Evolutionary conservation across 148 eudicot genomes (phyloP).

Genomic region (Salicornia ramosissima): DNA sequence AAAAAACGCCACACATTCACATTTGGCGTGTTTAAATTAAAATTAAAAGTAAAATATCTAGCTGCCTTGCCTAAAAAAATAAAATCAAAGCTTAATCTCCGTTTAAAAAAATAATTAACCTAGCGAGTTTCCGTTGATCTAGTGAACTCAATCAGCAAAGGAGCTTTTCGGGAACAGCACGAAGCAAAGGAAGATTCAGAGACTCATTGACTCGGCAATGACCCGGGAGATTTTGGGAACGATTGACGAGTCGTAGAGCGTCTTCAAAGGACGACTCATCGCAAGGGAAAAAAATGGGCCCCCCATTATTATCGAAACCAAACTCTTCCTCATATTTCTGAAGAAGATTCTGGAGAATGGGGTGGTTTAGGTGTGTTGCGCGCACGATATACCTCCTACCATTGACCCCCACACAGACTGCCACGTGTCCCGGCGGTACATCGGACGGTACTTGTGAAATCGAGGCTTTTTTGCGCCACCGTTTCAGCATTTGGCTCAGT

Average conservation of each 20-base stretch:
- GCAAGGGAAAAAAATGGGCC: slow-evolving; percentile 54
- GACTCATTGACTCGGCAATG: slow-evolving; percentile 13
- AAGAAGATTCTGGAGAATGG: slow-evolving; percentile 37
- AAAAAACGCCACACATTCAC: slow-evolving; percentile 18
- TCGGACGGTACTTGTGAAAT: slow-evolving; percentile 29
- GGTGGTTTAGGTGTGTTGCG: slow-evolving; percentile 50
- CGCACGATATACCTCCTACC: slow-evolving; percentile 38
- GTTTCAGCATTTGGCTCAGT: slow-evolving; percentile 52
- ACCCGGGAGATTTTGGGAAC: slow-evolving; percentile 10
- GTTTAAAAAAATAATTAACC: neutral
- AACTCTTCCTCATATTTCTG: slow-evolving; percentile 48
- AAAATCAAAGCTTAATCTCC: neutral
- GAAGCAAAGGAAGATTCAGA: slow-evolving; percentile 8
- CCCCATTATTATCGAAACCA: slow-evolving; percentile 40
- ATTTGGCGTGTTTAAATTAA: slow-evolving; percentile 5
- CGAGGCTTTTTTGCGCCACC: slow-evolving; percentile 37
- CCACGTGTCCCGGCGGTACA: slow-evolving; percentile 69
- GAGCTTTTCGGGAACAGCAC: slow-evolving; percentile 15
- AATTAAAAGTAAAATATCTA: neutral
- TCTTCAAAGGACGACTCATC: slow-evolving; percentile 50
- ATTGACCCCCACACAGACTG: slow-evolving; percentile 41
- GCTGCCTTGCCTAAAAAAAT: slow-evolving; percentile 13
- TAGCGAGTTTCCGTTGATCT: neutral
- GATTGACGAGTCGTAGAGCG: slow-evolving; percentile 28
- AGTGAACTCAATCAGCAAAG: slow-evolving; percentile 21